Evolutionary conservation across 495 filamentous ascomycete genomes (phyloP), one percentile per base, ranked within the genome.

Genomic region (Podospora sp.): DNA sequence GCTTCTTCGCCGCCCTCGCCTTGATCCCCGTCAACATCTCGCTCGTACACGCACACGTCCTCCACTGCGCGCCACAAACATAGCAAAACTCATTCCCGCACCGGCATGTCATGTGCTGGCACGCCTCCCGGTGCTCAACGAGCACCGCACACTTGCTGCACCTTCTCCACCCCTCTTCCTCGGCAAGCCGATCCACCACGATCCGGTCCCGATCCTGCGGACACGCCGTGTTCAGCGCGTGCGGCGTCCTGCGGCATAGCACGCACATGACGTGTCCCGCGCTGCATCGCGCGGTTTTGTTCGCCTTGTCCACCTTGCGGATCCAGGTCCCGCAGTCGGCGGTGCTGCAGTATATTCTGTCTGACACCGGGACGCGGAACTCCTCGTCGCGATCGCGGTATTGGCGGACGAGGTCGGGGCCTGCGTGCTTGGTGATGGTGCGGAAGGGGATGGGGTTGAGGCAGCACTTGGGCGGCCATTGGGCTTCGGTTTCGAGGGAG

Each of bases 101-200:
- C 46, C 72, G 75, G 65, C 84, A 87, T 6, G 78, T 85, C 82
- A 86, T 85, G 71, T 85, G 82, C 59, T 81, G 77, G 65, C 84
- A 86, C 0, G 80, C 84, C 25, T 79, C 77, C 24, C 65, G 70
- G 63, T 81, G 80, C 70, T 85, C 83, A 18, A 86, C 72, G 18
- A 81, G 65, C 8, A 72, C 67, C 46, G 69, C 62, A 68, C 83
- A 85, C n/a, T 69, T 72, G 33, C 73, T 72, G 62, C 82, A 85
- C 21, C 70, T 68, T 62, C 80, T 78, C 80, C 80, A 82, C 0
- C 80, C 80, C 46, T 77, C 72, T 60, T 78, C 76, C 64, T 75
- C 71, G n/a, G 79, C 77, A 16, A 82, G 74, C 63, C 69, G 68
- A 46, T 79, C 70, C 0, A 75, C 76, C 27, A 73, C 66, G 59